Evolutionary conservation across 2,329 filamentous ascomycete species (phyloP).

Genomic region (Colletotrichum filicis): DNA sequence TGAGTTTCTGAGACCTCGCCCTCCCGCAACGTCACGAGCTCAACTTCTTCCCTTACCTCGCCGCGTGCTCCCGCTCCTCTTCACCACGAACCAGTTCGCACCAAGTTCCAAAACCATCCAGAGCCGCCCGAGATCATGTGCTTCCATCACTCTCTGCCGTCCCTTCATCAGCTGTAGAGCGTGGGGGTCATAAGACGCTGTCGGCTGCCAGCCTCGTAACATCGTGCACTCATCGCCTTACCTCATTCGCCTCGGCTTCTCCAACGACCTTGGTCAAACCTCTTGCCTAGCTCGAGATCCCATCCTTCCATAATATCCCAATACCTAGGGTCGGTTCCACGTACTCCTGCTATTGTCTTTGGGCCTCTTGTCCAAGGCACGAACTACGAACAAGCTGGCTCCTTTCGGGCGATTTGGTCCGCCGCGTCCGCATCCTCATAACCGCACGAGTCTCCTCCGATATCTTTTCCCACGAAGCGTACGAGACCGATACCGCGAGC

Average conservation of each 20-base stretch:
- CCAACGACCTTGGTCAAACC: background rate
- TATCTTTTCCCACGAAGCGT: slow-evolving; percentile 75
- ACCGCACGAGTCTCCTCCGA: slow-evolving; percentile 65
- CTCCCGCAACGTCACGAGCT: slow-evolving; percentile 30
- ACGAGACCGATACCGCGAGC: slow-evolving; percentile 72
- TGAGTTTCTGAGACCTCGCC: slow-evolving; percentile 18
- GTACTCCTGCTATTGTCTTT: slow-evolving; percentile 12
- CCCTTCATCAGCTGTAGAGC: slow-evolving; percentile 29
- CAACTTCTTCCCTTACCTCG: background rate
- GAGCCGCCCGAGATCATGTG: slow-evolving; percentile 31
- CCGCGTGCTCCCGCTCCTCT: slow-evolving; percentile 28
- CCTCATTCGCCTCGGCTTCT: slow-evolving; percentile 1
- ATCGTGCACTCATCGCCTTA: background rate
- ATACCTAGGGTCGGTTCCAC: slow-evolving; percentile 20
- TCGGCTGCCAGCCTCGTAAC: slow-evolving; percentile 29
- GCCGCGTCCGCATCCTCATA: slow-evolving; percentile 51
- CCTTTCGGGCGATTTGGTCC: slow-evolving; percentile 53
- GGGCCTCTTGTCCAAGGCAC: slow-evolving; percentile 29
- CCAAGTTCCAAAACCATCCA: background rate
- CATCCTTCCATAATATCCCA: slow-evolving; percentile 8
- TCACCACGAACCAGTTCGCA: background rate
- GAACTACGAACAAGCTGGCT: slow-evolving; percentile 51
- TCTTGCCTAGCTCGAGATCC: background rate
- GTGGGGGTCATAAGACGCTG: slow-evolving; percentile 32
- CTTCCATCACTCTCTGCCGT: slow-evolving; percentile 14